Evolutionary conservation across 2,329 filamentous ascomycete genomes (phyloP), one percentile per base, ranked within the genome.

Genomic region (Pyricularia sp.): DNA sequence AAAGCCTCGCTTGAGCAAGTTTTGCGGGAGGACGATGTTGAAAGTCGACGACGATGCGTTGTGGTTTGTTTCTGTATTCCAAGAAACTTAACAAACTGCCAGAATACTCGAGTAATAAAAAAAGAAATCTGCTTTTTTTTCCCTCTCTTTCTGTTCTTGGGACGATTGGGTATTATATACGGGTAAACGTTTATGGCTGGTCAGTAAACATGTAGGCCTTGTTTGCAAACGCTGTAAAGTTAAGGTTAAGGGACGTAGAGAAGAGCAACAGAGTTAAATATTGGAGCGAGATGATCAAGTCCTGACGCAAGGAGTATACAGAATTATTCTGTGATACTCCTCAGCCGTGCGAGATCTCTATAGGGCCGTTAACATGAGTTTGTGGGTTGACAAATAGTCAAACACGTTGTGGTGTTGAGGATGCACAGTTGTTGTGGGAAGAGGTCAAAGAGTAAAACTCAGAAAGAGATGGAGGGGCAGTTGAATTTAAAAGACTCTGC

Each of bases 261-360:
- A n/a, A n/a, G n/a, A n/a, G 25, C 28, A 23, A 7, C 14, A 20
- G 30, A 26, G 25, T 65, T 17, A 33, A 33, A 36, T 30, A 23
- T 63, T 69, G 68, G 67, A 64, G 64, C 58, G 68, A 31, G 59
- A 67, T 71, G 73, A 70, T 73, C 69, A 73, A 73, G 77, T 83
- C 83, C 84, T 85, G 85, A 87, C 85, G 85, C 85, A 87, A 87
- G 85, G 85, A 86, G 85, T 86, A 86, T 84, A 84, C 84, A 86
- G 84, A 84, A 79, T 75, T 72, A 74, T 76, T 81, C 85, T 83
- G 84, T 80, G 76, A 85, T 86, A 86, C 85, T 85, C 85, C 85
- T 87, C 85, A 86, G 85, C 84, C 85, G 83, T 86, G 80, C 82
- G 81, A 81, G 71, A 77, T 70, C 72, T 75, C 72, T 72, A 70